Percentiles rank a stretch among this genome's conserved stretches.
Conservation (phyloP, 2,329 filamentous ascomycete species). For the Diaporthe nobilis region DNA sequence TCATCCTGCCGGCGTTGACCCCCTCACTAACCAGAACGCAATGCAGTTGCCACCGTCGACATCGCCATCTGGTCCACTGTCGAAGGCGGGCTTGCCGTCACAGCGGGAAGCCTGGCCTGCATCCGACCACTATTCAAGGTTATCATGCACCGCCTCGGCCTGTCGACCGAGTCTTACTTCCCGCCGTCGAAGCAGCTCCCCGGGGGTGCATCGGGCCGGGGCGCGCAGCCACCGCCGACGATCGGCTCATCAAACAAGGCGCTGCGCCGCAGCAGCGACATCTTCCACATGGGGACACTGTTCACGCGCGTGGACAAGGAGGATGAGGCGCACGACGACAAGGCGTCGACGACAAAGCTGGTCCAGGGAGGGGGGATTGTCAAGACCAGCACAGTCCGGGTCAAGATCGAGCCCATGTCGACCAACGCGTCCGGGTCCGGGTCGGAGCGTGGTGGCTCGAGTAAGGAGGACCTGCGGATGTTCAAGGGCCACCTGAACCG, state of each 20-base stretch:
- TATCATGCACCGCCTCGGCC: slow-evolving; percentile 50
- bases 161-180: slow-evolving; percentile 33
- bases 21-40: neutral
- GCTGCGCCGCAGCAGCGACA: slow-evolving; percentile 27
- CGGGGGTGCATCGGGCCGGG: neutral
- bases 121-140: slow-evolving; percentile 59
- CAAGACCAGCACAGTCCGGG: slow-evolving; percentile 29
- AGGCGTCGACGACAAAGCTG: slow-evolving; percentile 29
- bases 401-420: slow-evolving; percentile 25
- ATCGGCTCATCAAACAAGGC: slow-evolving; percentile 21
- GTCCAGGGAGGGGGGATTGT: slow-evolving; percentile 21
- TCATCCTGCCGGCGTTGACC: neutral
- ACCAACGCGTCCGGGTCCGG: neutral
- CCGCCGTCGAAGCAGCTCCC: slow-evolving; percentile 1
- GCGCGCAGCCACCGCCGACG: neutral
- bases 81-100: slow-evolving; percentile 63
- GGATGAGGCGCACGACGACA: slow-evolving; percentile 9
- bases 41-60: slow-evolving; percentile 54
- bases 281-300: slow-evolving; percentile 23
- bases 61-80: slow-evolving; percentile 65
- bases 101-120: slow-evolving; percentile 62
- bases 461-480: slow-evolving; percentile 13
- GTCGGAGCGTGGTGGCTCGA: neutral
- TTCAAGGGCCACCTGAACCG: slow-evolving; percentile 9
- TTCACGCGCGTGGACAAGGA: slow-evolving; percentile 26